Base-by-base conservation (phyloP, 768 basidiomycete genomes). In the Chalciporus piperatus region DNA sequence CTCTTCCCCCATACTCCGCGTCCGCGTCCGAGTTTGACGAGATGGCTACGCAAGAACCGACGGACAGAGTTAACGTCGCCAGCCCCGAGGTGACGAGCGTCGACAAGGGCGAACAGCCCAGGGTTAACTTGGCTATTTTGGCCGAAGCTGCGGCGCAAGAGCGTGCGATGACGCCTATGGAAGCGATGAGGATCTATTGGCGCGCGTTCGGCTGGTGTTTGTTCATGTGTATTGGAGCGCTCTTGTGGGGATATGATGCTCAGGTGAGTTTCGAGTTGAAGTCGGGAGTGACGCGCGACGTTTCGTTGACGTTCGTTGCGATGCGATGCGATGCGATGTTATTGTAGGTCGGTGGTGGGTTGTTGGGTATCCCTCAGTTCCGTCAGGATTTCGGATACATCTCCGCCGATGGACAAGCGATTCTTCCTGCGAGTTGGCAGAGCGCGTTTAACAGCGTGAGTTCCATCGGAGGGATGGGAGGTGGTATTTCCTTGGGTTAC, bases 361-460 rank as follows among this genome's bases (percentile, higher is more conserved):
- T 65, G 14, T 40, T 64, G 30, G 50, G 62, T 19, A 46, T 64
- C 3, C 56, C 63, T 11, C 46, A 64, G 43, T 65, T 65, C 41
- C 62, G 65, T n/a, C 19, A 10, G 8, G 65, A 67, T 56, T 65
- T 65, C 49, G 65, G 64, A 11, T 60, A 58, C 30, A 4, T 56
- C 3, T 19, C 7, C 6, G 33, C 7, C 6, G 33, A 45, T 1
- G 40, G 45, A 0, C 27, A 49, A 6, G 41, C 53, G 1, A 33
- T 67, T 11, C 55, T 65, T 22, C 40, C 65, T 28, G 64, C 64
- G 1, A 67, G 55, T 17, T 67, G 64, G 65, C 64, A 65, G 37
- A 64, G 62, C 11, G 59, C 65, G 1, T 65, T 65, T 43, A 67
- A 62, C 28, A 64, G 59, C 3, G 51, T 51, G 32, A 62, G 59